phyloP scores from a whole-genome alignment of 2,329 filamentous ascomycete genomes.

The Bipolaris sorokiniana region DNA sequence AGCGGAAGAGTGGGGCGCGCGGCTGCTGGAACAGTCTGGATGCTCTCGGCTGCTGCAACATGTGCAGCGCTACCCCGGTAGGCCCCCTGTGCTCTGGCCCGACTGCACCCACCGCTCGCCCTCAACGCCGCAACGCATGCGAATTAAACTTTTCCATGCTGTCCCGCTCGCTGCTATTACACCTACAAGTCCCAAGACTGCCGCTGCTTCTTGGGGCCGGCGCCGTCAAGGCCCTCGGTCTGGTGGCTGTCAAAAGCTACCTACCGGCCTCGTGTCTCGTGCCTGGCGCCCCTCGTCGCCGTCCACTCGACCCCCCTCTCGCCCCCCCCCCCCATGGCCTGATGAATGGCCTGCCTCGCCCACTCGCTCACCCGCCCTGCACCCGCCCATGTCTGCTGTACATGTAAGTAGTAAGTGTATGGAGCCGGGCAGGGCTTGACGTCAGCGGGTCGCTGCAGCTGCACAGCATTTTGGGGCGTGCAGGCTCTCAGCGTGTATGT shows the following conservation, averaged over 20 bases:
- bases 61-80: slow-evolving; percentile 24
- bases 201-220: not conserved
- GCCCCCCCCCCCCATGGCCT: not conserved
- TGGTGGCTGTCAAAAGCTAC: slow-evolving; percentile 11
- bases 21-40: slow-evolving; percentile 31
- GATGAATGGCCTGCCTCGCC: too few species aligned
- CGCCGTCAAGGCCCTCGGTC: not conserved
- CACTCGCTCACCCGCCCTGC: too few species aligned
- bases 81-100: slow-evolving; percentile 21
- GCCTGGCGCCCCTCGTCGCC: not conserved
- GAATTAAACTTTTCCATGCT: slow-evolving; percentile 11
- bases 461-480: not conserved
- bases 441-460: slow-evolving; percentile 10
- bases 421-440: slow-evolving; percentile 3
- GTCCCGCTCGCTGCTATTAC: too few species aligned
- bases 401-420: too few species aligned
- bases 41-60: slow-evolving; percentile 25
- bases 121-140: slow-evolving; percentile 7
- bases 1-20: slow-evolving; percentile 22
- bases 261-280: not conserved
- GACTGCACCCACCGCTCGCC: slow-evolving; percentile 20
- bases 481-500: too few species aligned
- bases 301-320: not conserved
- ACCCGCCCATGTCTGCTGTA: too few species aligned
- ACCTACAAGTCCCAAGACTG: not conserved